Evolutionary conservation across 129 eudicot genomes (phyloP).

Genomic region (Heracleum sosnowskyi): DNA sequence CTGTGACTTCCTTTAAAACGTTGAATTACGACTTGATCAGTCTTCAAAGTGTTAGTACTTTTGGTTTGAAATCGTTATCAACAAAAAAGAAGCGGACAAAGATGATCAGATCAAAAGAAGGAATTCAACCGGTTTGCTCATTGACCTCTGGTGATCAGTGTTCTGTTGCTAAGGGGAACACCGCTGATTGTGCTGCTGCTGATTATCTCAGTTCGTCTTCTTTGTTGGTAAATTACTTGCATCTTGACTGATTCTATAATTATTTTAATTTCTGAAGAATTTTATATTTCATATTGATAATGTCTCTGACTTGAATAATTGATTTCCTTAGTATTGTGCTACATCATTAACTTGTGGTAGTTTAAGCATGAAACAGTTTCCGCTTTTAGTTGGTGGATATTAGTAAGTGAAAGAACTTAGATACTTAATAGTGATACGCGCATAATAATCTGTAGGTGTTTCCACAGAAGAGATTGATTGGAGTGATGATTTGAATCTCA

Average conservation of each 20-base stretch:
- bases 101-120: neutral
- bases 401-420: neutral
- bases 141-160: neutral
- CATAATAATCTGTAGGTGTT: neutral
- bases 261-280: neutral
- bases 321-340: neutral
- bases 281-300: neutral
- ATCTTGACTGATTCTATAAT: neutral
- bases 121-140: neutral
- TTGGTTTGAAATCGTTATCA: neutral
- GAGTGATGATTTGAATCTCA: neutral
- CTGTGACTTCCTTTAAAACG: slow-evolving; percentile 22
- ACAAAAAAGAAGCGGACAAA: neutral
- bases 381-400: neutral
- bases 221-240: neutral
- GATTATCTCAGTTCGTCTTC: slow-evolving; percentile 1
- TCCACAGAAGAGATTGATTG: neutral
- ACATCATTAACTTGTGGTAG: neutral
- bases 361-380: neutral
- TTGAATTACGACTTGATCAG: slow-evolving; percentile 1
- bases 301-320: neutral
- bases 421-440: neutral
- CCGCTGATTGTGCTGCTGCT: neutral
- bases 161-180: neutral
- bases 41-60: neutral